A percentile compares a stretch with the other conserved stretches of the same genome.
phyloP scores from a whole-genome alignment of 2,329 filamentous ascomycete species.

The Chaetomium sp. region DNA sequence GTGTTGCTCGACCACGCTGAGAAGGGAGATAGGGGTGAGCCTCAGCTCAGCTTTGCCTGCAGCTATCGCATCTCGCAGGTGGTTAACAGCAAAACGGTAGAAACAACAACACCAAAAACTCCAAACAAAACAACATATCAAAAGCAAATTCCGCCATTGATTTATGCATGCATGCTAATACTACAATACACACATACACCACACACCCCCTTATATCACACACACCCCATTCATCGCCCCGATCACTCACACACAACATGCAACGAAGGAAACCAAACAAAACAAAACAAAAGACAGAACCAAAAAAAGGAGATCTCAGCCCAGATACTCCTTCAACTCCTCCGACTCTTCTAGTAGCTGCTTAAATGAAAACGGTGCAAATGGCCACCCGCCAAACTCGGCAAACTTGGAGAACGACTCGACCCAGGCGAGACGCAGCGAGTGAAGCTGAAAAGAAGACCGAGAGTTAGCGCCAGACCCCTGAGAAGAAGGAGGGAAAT shows the following conservation, averaged over 20 bases:
- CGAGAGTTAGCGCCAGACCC: neutral
- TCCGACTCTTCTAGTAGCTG: constrained; percentile 77
- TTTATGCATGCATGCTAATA: constrained; percentile 12
- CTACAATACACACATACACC: constrained; percentile 1
- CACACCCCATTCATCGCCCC: neutral
- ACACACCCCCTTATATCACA: neutral
- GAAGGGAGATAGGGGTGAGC: neutral
- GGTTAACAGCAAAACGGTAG: neutral
- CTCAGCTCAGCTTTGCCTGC: too few relatives aligned
- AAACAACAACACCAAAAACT: neutral
- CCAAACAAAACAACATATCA: neutral
- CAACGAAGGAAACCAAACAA: too few relatives aligned
- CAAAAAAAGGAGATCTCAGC: constrained; percentile 15
- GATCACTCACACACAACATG: too few relatives aligned
- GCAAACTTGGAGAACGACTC: constrained; percentile 98
- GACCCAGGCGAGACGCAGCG: constrained; percentile 87
- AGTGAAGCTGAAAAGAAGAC: constrained; percentile 31
- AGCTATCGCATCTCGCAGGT: too few relatives aligned
- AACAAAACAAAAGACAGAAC: too few relatives aligned
- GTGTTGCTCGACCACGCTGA: neutral
- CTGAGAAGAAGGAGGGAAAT: neutral
- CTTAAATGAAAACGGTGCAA: constrained; percentile 85
- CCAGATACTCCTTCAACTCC: constrained; percentile 50
- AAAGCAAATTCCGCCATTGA: neutral
- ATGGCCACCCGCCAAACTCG: constrained; percentile 80